A percentile compares a stretch with the other conserved stretches of the same genome.
Evolutionary conservation across 2,329 filamentous ascomycete genomes (phyloP).

Genomic region (Fusarium chuoi): DNA sequence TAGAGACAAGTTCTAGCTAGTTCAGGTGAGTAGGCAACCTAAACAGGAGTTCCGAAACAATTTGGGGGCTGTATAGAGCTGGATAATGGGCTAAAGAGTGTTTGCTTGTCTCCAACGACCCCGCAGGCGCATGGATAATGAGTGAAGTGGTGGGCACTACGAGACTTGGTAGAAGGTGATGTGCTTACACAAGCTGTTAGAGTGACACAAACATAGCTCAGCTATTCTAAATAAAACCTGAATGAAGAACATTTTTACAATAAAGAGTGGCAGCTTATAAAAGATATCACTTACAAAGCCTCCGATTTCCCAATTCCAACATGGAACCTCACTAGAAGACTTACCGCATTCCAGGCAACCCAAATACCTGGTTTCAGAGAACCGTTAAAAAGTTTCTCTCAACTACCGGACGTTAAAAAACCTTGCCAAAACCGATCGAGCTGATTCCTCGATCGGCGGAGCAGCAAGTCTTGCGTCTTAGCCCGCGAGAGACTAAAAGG

Average conservation of each 20-base stretch:
- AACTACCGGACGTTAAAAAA: slow-evolving; percentile 1
- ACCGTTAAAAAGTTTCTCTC: slow-evolving; percentile 11
- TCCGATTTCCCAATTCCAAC: not conserved
- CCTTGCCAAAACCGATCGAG: not conserved
- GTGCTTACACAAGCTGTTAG: not conserved
- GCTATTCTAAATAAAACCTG: not conserved
- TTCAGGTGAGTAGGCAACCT: not conserved
- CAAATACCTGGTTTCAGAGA: not conserved
- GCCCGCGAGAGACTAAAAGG: not conserved
- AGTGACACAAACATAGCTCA: not conserved
- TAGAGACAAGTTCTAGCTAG: not conserved
- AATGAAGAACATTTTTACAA: not conserved
- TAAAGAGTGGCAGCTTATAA: not conserved
- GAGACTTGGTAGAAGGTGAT: not conserved
- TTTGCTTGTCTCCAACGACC: not conserved
- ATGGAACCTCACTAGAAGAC: slow-evolving; percentile 5
- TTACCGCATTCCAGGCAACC: slow-evolving; percentile 17
- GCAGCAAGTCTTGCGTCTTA: not conserved
- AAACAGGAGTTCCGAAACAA: no score
- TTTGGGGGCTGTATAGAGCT: not conserved
- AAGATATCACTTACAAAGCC: not conserved
- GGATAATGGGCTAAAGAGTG: not conserved
- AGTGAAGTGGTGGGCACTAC: not conserved
- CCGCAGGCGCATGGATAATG: not conserved
- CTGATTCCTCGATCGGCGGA: not conserved